A percentile compares a stretch with the other conserved stretches of the same genome.
Evolutionary conservation across 1,284 basidiomycete species (phyloP).

Genomic region (Malassezia yamatoensis): DNA sequence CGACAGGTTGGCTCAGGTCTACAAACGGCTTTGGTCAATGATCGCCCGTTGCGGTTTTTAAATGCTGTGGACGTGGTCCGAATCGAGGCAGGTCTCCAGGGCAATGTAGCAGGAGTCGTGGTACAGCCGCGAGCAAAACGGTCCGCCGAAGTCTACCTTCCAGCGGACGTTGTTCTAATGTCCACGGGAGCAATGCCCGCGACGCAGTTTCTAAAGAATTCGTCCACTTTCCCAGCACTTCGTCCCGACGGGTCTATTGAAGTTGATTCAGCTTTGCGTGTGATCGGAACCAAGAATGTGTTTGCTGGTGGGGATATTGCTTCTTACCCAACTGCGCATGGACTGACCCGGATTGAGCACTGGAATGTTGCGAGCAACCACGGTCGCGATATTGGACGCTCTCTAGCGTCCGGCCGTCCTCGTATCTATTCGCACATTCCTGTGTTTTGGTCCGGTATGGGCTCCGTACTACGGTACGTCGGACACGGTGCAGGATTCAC

Average conservation of each 20-base stretch:
- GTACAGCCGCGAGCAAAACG: slow-evolving; percentile 16
- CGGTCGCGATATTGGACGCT: slow-evolving; percentile 69
- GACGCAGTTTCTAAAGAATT: slow-evolving; percentile 67
- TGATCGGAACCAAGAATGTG: slow-evolving; percentile 57
- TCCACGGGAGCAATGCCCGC: slow-evolving; percentile 80
- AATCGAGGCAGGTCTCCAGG: slow-evolving; percentile 53
- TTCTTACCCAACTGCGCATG: slow-evolving; percentile 61
- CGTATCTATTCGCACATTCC: slow-evolving; percentile 64
- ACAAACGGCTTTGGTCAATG: slow-evolving; percentile 58
- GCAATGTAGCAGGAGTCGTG: slow-evolving; percentile 4
- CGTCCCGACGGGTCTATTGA: slow-evolving; percentile 61
- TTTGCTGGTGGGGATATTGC: slow-evolving; percentile 89
- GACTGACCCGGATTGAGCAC: slow-evolving; percentile 65
- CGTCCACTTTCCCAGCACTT: slow-evolving; percentile 52
- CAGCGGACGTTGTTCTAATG: slow-evolving; percentile 73
- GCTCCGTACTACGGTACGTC: slow-evolving; percentile 70
- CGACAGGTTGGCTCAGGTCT: slow-evolving; percentile 68
- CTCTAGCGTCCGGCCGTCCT: slow-evolving; percentile 22
- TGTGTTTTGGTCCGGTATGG: slow-evolving; percentile 71
- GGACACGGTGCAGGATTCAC: slow-evolving; percentile 63
- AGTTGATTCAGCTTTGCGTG: slow-evolving; percentile 68
- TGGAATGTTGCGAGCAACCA: slow-evolving; percentile 85
- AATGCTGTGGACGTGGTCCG: slow-evolving; percentile 65
- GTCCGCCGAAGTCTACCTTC: slow-evolving; percentile 51
- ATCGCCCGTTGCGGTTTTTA: slow-evolving; percentile 69